These are phyloP conservation scores for Smittium culicis DNA, from an alignment of 371 early-diverging fungal genomes.

Conservation along the genomic window DNA sequence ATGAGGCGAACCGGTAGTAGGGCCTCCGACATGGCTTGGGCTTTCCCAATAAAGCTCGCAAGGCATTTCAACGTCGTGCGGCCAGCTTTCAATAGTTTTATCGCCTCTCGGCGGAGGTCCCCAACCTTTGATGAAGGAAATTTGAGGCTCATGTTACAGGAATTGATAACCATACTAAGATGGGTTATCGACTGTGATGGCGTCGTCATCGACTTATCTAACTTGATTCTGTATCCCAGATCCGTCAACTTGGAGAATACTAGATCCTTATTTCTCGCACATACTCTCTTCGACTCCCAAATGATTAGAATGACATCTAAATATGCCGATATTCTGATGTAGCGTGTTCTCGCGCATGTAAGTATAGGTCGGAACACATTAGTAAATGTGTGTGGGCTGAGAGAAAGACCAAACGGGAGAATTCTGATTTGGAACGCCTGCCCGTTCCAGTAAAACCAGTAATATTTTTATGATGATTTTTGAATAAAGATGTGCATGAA, in stretches of 20 bases:
- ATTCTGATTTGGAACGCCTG: conserved; percentile 31
- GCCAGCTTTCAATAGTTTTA: background rate
- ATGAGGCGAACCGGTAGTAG: background rate
- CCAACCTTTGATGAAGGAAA: background rate
- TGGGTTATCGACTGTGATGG: conserved; percentile 28
- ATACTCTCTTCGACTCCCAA: conserved; percentile 6
- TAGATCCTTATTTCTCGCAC: conserved; percentile 14
- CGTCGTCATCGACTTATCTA: conserved; percentile 18
- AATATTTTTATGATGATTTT: conserved; percentile 21
- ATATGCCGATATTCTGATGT: conserved; percentile 26
- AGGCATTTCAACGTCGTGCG: conserved; percentile 6
- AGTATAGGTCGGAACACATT: conserved; percentile 28
- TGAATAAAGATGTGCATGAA: conserved; percentile 24
- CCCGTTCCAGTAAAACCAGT: conserved; percentile 34
- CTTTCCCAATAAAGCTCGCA: conserved; percentile 12
- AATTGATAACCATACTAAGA: conserved; percentile 29
- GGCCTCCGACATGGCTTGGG: conserved; percentile 6
- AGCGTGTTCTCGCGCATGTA: conserved; percentile 20
- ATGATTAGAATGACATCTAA: conserved; percentile 28
- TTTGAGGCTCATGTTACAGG: conserved; percentile 4
- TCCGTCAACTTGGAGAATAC: conserved; percentile 18
- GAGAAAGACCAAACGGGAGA: conserved; percentile 32
- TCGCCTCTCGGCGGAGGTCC: background rate
- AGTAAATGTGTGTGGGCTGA: conserved; percentile 33
- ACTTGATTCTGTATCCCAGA: conserved; percentile 25